Evolutionary conservation across 2,329 filamentous ascomycete genomes (phyloP).

Genomic region (Fusarium buharicum): DNA sequence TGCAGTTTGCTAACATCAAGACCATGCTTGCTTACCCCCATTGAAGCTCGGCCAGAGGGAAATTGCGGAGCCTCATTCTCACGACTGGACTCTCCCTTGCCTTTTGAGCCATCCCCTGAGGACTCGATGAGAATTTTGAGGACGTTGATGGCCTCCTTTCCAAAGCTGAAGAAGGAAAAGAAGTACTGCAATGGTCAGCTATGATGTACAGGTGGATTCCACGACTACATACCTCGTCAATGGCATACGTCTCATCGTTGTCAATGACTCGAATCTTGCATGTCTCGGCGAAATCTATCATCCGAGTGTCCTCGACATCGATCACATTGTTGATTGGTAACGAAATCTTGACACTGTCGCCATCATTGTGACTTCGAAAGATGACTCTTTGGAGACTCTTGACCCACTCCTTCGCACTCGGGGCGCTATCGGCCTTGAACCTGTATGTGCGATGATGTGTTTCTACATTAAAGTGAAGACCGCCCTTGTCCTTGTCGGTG

Average conservation of each 20-base stretch:
- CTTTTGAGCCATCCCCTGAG: slow-evolving; percentile 49
- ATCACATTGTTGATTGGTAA: slow-evolving; percentile 89
- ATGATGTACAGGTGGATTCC: background rate
- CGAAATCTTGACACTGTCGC: slow-evolving; percentile 96
- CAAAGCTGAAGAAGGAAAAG: slow-evolving; percentile 92
- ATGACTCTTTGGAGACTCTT: slow-evolving; percentile 94
- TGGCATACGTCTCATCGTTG: slow-evolving; percentile 91
- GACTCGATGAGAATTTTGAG: slow-evolving; percentile 77
- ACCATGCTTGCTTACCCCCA: slow-evolving; percentile 46
- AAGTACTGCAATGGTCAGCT: slow-evolving; percentile 73
- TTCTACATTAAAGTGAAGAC: slow-evolving; percentile 79
- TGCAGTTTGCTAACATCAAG: slow-evolving; percentile 48
- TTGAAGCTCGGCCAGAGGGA: slow-evolving; percentile 33
- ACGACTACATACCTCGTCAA: slow-evolving; percentile 80
- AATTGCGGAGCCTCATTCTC: slow-evolving; percentile 29
- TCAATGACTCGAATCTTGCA: slow-evolving; percentile 94
- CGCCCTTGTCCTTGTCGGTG: slow-evolving; percentile 80
- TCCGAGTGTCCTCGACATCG: slow-evolving; percentile 90
- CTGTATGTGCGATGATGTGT: slow-evolving; percentile 86
- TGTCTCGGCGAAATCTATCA: slow-evolving; percentile 91
- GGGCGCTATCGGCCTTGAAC: slow-evolving; percentile 87
- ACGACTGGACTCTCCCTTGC: slow-evolving; percentile 34
- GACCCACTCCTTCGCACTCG: slow-evolving; percentile 96
- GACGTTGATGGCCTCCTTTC: slow-evolving; percentile 83
- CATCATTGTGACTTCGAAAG: slow-evolving; percentile 94